These are phyloP conservation scores for Diaporthe citriasiana DNA, from an alignment of 2,329 filamentous ascomycete species.

Conservation along the genomic window DNA sequence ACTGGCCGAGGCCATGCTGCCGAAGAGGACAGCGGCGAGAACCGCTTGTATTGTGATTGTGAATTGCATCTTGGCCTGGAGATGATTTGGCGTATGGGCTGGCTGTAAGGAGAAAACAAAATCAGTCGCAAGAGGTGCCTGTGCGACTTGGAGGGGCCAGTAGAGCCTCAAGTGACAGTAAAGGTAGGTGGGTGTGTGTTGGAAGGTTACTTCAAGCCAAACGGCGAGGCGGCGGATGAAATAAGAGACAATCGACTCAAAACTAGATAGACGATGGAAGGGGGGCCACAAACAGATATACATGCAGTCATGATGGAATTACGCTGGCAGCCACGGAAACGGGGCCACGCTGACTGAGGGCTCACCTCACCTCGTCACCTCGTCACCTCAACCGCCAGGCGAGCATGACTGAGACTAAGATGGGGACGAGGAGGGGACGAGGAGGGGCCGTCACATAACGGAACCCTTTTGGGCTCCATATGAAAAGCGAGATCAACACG, in stretches of 20 bases:
- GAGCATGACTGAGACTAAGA: constrained; percentile 12
- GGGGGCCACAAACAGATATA: constrained; percentile 26
- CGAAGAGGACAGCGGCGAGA: constrained; percentile 37
- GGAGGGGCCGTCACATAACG: constrained; percentile 1
- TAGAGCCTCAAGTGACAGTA: neutral
- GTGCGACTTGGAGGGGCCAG: neutral
- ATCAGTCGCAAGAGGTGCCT: neutral
- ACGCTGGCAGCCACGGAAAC: constrained; percentile 16
- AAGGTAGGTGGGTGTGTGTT: neutral
- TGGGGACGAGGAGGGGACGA: too few relatives aligned
- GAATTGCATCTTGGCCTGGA: constrained; percentile 34
- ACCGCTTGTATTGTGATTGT: constrained; percentile 28
- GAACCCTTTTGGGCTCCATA: neutral
- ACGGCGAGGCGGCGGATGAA: neutral
- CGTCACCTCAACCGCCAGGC: constrained; percentile 19
- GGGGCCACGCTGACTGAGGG: constrained; percentile 7
- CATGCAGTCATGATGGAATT: constrained; percentile 26
- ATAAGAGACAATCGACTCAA: neutral
- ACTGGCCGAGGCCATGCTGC: constrained; percentile 35
- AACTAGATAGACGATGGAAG: neutral
- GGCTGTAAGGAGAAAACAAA: neutral
- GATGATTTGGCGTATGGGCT: neutral
- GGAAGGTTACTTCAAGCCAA: neutral
- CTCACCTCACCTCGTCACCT: constrained; percentile 13
- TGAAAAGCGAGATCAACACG: constrained; percentile 1